Evolutionary conservation across 1,284 basidiomycete species (phyloP).

Genomic region (Sporisorium reilianum): DNA sequence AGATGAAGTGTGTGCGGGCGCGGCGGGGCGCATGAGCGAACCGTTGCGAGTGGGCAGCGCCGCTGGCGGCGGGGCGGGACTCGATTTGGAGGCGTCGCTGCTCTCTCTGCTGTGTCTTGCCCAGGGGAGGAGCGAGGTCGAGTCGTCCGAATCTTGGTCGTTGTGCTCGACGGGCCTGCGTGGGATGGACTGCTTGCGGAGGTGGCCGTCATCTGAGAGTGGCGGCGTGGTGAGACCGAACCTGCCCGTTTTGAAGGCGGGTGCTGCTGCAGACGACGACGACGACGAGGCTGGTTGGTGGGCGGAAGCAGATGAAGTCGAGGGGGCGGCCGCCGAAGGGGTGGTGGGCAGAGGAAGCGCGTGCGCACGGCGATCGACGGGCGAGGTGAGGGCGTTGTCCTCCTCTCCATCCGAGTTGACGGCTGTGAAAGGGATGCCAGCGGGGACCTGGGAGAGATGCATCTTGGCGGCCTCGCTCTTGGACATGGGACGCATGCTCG

Average conservation of each 20-base stretch:
- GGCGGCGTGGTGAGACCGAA: constrained; percentile 61
- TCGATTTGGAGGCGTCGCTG: constrained; percentile 30
- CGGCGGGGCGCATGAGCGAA: constrained; percentile 27
- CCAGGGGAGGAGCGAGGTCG: constrained; percentile 61
- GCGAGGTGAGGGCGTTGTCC: constrained; percentile 17
- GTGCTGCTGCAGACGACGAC: constrained; percentile 6
- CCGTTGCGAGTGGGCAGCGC: constrained; percentile 18
- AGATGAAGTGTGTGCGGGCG: constrained; percentile 39
- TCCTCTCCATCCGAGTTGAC: constrained; percentile 64
- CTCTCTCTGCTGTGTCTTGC: constrained; percentile 47
- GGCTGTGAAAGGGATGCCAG: constrained; percentile 58
- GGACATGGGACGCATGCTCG: constrained; percentile 61
- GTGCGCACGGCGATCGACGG: constrained; percentile 22
- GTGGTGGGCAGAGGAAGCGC: constrained; percentile 19
- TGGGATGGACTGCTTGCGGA: constrained; percentile 31
- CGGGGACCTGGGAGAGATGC: constrained; percentile 52
- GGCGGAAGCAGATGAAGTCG: constrained; percentile 18
- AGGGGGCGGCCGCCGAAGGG: not conserved
- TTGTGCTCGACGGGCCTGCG: constrained; percentile 21
- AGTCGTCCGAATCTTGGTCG: constrained; percentile 62
- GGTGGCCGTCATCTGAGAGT: constrained; percentile 61
- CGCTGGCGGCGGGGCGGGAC: constrained; percentile 4
- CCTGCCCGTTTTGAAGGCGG: constrained; percentile 18
- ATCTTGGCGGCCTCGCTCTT: constrained; percentile 56
- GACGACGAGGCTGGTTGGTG: constrained; percentile 5